Percentiles rank a stretch among this genome's conserved stretches.
phyloP scores from a whole-genome alignment of 176 grass and related monocot genomes.

The Hordeum marinum region DNA sequence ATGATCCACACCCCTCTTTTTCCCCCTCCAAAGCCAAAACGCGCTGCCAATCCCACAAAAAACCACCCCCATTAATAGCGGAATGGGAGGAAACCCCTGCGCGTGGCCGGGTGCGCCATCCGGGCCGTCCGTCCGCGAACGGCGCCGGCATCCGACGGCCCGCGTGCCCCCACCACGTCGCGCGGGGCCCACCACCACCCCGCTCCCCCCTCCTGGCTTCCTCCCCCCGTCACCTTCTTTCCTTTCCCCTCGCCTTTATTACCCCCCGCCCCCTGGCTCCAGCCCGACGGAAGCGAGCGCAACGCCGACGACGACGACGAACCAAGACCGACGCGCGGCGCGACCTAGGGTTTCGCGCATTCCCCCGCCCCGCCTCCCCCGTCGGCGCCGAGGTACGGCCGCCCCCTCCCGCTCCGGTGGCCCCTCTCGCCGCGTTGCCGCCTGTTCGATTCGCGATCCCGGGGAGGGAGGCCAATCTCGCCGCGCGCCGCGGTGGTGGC shows the following conservation, averaged over 20 bases:
- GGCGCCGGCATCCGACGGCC: not conserved
- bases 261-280: not conserved
- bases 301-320: not conserved
- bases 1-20: not conserved
- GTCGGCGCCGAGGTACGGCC: not conserved
- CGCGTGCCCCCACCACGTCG: not conserved
- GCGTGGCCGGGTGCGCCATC: not conserved
- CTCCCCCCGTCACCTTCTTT: not conserved
- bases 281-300: conserved; percentile 19
- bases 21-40: not conserved
- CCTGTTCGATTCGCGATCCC: not conserved
- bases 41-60: not conserved
- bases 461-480: not conserved
- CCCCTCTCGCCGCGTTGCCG: not conserved
- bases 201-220: too few relatives aligned
- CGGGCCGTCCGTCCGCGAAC: not conserved
- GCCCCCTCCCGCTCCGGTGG: not conserved
- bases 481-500: not conserved
- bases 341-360: not conserved
- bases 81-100: not conserved
- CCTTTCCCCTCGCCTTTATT: not conserved
- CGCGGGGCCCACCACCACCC: conserved; percentile 11
- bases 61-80: conserved; percentile 9
- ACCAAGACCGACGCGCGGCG: not conserved
- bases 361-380: not conserved